Base-by-base conservation (phyloP, 345 rosid genomes). In the Syzygium grande region DNA sequence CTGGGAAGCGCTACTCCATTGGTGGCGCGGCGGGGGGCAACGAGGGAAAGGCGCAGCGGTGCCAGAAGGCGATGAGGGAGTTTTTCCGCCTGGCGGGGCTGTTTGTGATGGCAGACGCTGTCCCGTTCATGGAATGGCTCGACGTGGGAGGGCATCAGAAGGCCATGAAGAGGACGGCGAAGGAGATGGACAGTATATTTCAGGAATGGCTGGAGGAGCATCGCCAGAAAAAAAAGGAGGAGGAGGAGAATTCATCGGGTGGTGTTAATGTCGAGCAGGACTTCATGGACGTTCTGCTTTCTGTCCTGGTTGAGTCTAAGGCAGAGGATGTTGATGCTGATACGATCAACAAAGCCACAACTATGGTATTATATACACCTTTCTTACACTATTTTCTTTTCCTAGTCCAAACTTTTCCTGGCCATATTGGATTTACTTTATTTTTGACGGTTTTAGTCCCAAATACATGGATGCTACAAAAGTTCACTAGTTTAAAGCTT, bases 271-370 rank as follows among this genome's bases (percentile, higher is more conserved):
- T 46, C 12, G 85, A 58, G 52, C 68, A 88, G 54, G 92, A 90
- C 30, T 91, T 91, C 87, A 91, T 92, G 93, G 90, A 86, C 87
- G 85, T 93, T 51, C 84, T 93, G 91, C 85, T 92, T 2, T 80
- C 91, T 29, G 27, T 52, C 80, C 85, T 90, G 4, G 78, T 54
- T 3, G 88, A 59, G 15, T 56, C 22, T 3, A 49, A 21, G 9
- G 15, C 58, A 14, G 52, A 73, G 0, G 87, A 34, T 51, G 79
- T 19, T 46, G 92, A 90, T 87, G 84, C 88, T 11, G 91, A 89
- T 85, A 83, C 90, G 14, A 46, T 88, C 84, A 90, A 25, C 84
- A 91, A 90, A 61, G 92, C 93, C 14, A 91, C 86, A 1, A 88
- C 87, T 78, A 83, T 91, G 93, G 93, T 92, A 91, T 7, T 73